phyloP scores from a whole-genome alignment of 2,329 filamentous ascomycete genomes.

The Aureobasidium subglaciale region DNA sequence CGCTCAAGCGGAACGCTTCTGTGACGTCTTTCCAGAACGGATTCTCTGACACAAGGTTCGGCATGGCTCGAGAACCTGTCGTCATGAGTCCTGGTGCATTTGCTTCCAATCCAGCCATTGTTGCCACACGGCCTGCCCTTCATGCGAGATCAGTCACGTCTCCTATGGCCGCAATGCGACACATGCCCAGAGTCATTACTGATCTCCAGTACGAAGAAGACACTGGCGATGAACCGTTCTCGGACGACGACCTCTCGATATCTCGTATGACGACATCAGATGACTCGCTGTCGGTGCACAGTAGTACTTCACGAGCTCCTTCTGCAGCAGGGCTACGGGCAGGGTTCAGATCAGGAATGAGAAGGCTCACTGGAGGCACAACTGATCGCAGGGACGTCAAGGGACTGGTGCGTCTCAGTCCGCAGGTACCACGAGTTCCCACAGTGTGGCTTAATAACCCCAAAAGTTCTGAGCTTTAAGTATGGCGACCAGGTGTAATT shows the following conservation, averaged over 20 bases:
- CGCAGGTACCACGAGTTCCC: slow-evolving; percentile 43
- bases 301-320: not conserved
- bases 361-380: slow-evolving; percentile 51
- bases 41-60: slow-evolving; percentile 63
- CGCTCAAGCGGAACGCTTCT: slow-evolving; percentile 62
- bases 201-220: slow-evolving; percentile 74
- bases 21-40: slow-evolving; percentile 78
- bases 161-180: slow-evolving; percentile 38
- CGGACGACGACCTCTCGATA: slow-evolving; percentile 62
- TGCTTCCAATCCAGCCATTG: slow-evolving; percentile 28
- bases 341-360: slow-evolving; percentile 41
- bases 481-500: not conserved
- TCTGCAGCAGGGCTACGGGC: slow-evolving; percentile 29
- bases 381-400: slow-evolving; percentile 26
- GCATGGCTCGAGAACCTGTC: slow-evolving; percentile 43
- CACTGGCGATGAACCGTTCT: slow-evolving; percentile 54
- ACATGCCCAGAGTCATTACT: slow-evolving; percentile 40
- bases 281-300: slow-evolving; percentile 15
- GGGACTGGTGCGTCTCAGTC: slow-evolving; percentile 34
- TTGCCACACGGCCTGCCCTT: slow-evolving; percentile 55
- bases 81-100: slow-evolving; percentile 53
- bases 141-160: slow-evolving; percentile 83
- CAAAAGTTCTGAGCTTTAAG: slow-evolving; percentile 25
- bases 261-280: slow-evolving; percentile 30
- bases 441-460: slow-evolving; percentile 35